Base-by-base conservation (phyloP, 2,329 filamentous ascomycete species). In the Aphanocladium album region DNA sequence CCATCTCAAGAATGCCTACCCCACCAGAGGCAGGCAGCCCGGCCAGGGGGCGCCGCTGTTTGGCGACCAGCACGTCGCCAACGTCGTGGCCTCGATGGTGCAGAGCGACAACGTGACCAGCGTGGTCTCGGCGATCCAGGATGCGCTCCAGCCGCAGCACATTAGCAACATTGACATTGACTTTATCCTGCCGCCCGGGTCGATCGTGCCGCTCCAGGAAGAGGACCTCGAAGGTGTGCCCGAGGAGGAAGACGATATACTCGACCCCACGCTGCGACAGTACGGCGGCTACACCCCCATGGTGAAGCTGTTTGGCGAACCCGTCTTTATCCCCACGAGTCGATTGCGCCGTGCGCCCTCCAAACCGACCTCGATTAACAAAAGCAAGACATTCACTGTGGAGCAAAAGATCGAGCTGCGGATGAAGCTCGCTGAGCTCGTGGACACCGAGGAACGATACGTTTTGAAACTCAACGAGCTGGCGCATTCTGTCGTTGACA, bases 391-490 rank as follows among this genome's bases (percentile, higher is more conserved):
- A 0, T 96, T 97, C 68, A 83, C 88, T 39, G 87, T 86, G 66
- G 86, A 89, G 60, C 91, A 97, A 70, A 96, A 96, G 70, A 83
- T 92, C 66, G 89, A 89, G 57, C 78, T 97, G 66, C 86, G 93
- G 45, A 89, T 93, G 74, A 93, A 96, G 73, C 87, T 99, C 81
- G 87, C 85, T 62, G 95, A 99, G 73, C 77, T 98, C 62, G 85
- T 97, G 37, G 90, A 96, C 68, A 99, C 95, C 0, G 95, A 99
- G 73, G 91, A 95, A 71, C 88, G 91, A 72, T 99, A 98, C 74
- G 91, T 99, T 46, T 82, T 84, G 67, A 97, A 98, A 73, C 76
- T 99, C 60, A 85, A 90, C 63, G 90, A 95, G 66, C 77, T 99
- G 62, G 89, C 96, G 46, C 86, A 89, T 64, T 85, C 88, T 62